Evolutionary conservation across 2,329 filamentous ascomycete genomes (phyloP).

Genomic region (Penicillium glabrum): DNA sequence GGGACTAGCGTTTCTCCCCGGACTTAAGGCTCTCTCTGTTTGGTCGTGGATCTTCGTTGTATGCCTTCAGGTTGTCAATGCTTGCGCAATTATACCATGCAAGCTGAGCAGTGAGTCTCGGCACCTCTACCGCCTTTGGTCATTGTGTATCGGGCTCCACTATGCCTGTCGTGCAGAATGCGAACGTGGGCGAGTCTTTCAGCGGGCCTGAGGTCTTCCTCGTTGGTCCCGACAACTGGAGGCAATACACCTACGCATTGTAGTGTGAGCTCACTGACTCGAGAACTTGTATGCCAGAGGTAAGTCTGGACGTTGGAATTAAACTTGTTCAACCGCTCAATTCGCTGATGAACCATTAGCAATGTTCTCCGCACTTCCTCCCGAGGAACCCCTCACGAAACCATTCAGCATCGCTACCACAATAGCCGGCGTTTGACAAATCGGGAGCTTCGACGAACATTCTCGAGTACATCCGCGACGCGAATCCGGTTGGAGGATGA

Average conservation of each 20-base stretch:
- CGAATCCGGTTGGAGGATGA: constrained; percentile 1
- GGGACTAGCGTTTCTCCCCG: constrained; percentile 6
- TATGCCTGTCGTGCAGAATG: constrained; percentile 25
- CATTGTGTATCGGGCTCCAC: constrained; percentile 4
- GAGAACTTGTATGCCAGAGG: not conserved
- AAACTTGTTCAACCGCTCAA: not conserved
- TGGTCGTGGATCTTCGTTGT: not conserved
- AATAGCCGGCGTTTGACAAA: not conserved
- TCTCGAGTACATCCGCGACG: not conserved
- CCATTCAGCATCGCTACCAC: not conserved
- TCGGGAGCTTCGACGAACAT: not conserved
- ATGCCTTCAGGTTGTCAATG: not conserved
- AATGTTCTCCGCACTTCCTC: not conserved
- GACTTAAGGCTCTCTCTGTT: not conserved
- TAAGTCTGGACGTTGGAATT: not conserved
- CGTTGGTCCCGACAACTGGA: constrained; percentile 5
- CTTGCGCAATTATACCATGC: not conserved
- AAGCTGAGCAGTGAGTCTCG: not conserved
- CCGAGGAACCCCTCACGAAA: not conserved
- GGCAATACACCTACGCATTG: not conserved
- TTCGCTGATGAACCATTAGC: not conserved
- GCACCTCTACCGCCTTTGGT: not conserved
- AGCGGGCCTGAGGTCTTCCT: constrained; percentile 19
- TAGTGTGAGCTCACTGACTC: not conserved
- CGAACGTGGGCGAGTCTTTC: constrained; percentile 17